Evolutionary conservation across 148 eudicot species (phyloP).

Genomic region (Camellia granthamiana): DNA sequence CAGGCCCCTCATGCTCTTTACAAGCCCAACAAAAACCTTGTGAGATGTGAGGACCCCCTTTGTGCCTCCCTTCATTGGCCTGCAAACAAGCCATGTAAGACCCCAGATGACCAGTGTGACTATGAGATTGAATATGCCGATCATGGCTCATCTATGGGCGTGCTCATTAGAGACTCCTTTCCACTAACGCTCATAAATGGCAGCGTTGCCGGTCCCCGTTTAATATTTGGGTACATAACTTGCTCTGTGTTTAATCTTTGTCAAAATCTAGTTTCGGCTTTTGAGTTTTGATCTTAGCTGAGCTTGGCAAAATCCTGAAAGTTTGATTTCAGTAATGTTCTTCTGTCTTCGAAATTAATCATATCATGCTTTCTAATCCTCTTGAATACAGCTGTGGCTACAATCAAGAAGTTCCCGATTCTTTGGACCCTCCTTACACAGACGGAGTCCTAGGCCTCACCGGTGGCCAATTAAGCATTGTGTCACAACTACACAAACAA

Average conservation of each 20-base stretch:
- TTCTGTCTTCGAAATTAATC: not conserved
- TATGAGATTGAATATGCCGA: slow-evolving; percentile 86
- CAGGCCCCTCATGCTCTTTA: slow-evolving; percentile 87
- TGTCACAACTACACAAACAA: slow-evolving; percentile 52
- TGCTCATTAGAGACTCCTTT: slow-evolving; percentile 60
- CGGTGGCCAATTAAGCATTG: slow-evolving; percentile 59
- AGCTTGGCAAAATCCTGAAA: slow-evolving; percentile 5
- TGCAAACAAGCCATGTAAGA: slow-evolving; percentile 37
- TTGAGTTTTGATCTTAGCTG: not conserved
- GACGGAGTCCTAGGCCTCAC: slow-evolving; percentile 93
- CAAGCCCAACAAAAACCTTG: slow-evolving; percentile 59
- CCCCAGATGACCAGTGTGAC: slow-evolving; percentile 77
- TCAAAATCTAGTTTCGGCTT: not conserved
- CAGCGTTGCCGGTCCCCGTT: slow-evolving; percentile 34
- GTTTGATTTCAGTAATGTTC: not conserved
- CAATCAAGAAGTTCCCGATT: slow-evolving; percentile 60
- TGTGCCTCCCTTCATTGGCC: slow-evolving; percentile 58
- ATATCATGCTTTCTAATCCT: slow-evolving; percentile 13
- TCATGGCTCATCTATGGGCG: slow-evolving; percentile 77
- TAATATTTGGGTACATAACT: slow-evolving; percentile 70
- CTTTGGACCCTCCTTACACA: slow-evolving; percentile 54
- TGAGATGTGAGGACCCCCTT: slow-evolving; percentile 59
- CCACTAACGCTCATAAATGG: slow-evolving; percentile 57
- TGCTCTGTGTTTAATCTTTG: not conserved
- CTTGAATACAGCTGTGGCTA: slow-evolving; percentile 72